A percentile compares a stretch with the other conserved stretches of the same genome.
Evolutionary conservation across 2,329 filamentous ascomycete species (phyloP).

Genomic region (Stagonosporopsis rhizophila): DNA sequence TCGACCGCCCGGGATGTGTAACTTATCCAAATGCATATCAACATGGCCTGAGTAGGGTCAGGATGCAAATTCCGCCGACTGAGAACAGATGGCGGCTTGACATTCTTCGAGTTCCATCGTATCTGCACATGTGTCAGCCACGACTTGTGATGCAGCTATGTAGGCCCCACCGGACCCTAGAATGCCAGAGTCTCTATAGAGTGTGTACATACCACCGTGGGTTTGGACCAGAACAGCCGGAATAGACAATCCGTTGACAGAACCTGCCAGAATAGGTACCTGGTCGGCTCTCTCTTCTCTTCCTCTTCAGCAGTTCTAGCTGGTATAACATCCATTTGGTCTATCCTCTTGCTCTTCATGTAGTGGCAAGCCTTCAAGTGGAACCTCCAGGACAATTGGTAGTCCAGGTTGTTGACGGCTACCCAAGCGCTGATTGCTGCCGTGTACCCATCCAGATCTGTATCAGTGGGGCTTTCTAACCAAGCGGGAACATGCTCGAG

Average conservation of each 20-base stretch:
- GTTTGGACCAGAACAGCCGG: slow-evolving; percentile 39
- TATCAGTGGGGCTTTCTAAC: slow-evolving; percentile 26
- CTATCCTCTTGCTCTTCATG: slow-evolving; percentile 28
- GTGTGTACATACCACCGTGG: slow-evolving; percentile 21
- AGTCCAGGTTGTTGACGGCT: slow-evolving; percentile 36
- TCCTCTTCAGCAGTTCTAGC: slow-evolving; percentile 35
- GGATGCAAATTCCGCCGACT: slow-evolving; percentile 29
- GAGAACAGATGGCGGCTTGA: slow-evolving; percentile 32
- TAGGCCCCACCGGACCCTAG: background rate
- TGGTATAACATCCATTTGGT: slow-evolving; percentile 30
- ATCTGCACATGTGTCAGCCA: slow-evolving; percentile 13
- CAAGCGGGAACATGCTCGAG: slow-evolving; percentile 38
- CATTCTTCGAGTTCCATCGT: slow-evolving; percentile 25
- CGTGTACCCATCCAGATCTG: slow-evolving; percentile 29
- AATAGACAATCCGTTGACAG: slow-evolving; percentile 36
- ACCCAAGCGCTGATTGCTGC: slow-evolving; percentile 36
- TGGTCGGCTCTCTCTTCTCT: slow-evolving; percentile 16
- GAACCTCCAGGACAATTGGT: slow-evolving; percentile 40
- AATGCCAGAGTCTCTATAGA: background rate
- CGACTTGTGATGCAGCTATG: too few relatives aligned
- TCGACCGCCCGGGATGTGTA: slow-evolving; percentile 31
- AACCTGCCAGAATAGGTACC: slow-evolving; percentile 37
- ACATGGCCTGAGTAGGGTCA: slow-evolving; percentile 20
- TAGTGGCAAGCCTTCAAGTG: slow-evolving; percentile 38
- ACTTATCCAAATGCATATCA: slow-evolving; percentile 29